Conservation (phyloP, 768 basidiomycete genomes). For the Naematelia encephala region DNA sequence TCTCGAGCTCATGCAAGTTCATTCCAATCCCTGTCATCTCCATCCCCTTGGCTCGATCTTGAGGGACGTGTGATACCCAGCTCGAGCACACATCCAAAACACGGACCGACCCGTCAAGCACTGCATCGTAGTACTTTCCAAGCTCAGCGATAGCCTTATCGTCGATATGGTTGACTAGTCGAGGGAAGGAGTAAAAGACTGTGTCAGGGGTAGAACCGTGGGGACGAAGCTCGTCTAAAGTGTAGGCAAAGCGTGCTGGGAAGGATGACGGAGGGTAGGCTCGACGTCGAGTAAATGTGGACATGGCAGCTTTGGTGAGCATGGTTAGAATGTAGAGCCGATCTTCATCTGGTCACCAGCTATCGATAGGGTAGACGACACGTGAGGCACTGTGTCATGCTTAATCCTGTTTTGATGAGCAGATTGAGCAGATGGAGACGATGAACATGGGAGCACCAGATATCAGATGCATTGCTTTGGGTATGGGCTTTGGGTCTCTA, state of each 20-base stretch:
- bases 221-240: constrained; percentile 9
- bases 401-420: too few species aligned
- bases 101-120: constrained; percentile 14
- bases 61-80: constrained; percentile 36
- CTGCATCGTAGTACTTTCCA: constrained; percentile 22
- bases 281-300: too few species aligned
- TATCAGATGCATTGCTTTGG: too few species aligned
- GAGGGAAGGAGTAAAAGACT: constrained; percentile 25
- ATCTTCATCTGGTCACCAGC: too few species aligned
- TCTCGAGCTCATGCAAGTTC: constrained; percentile 25
- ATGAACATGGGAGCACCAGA: too few species aligned
- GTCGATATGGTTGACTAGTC: constrained; percentile 39
- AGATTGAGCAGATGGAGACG: too few species aligned
- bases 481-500: too few species aligned
- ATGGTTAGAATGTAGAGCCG: too few species aligned
- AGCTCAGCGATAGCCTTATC: constrained; percentile 26
- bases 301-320: too few species aligned
- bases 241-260: constrained; percentile 12
- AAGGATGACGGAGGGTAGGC: too few species aligned
- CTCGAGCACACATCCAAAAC: constrained; percentile 36
- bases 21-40: constrained; percentile 36
- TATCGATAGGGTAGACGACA: too few species aligned
- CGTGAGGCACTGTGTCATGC: too few species aligned
- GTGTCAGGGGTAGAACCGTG: constrained; percentile 18
- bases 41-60: constrained; percentile 8